A percentile compares a stretch with the other conserved stretches of the same genome.
Conservation (phyloP, 441 rosid genomes). For the Populus trichocarpa region DNA sequence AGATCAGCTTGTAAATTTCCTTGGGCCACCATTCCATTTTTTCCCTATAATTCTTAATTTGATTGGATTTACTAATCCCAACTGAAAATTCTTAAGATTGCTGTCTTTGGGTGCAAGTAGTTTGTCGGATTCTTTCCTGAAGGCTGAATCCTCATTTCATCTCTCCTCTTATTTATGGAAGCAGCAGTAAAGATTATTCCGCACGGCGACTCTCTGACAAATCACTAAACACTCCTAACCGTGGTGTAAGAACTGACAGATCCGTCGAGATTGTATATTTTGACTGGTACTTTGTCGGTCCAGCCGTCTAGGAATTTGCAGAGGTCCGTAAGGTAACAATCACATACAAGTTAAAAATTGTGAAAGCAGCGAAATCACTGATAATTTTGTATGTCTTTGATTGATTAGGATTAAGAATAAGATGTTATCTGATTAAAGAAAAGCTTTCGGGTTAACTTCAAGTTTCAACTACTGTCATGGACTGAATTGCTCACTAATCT, state of each 20-base stretch:
- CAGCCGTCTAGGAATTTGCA: background rate
- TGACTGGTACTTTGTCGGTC: background rate
- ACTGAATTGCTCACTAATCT: background rate
- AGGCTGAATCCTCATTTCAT: background rate
- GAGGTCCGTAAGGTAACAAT: background rate
- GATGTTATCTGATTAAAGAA: background rate
- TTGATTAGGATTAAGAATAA: background rate
- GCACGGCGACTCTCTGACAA: background rate
- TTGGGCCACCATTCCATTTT: background rate
- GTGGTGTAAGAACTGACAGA: background rate
- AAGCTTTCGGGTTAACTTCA: background rate
- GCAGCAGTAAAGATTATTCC: background rate
- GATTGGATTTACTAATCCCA: background rate
- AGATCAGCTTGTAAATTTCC: background rate
- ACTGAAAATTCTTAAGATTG: background rate
- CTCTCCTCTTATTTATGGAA: background rate
- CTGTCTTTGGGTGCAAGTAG: background rate
- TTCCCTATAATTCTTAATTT: accelerated
- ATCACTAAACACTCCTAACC: background rate
- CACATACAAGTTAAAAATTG: background rate
- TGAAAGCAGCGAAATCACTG: background rate
- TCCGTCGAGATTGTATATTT: background rate
- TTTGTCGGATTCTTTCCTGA: background rate
- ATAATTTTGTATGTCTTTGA: background rate
- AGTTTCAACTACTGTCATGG: background rate